Evolutionary conservation across 2,329 filamentous ascomycete species (phyloP).

Genomic region (Alternaria brassicae): DNA sequence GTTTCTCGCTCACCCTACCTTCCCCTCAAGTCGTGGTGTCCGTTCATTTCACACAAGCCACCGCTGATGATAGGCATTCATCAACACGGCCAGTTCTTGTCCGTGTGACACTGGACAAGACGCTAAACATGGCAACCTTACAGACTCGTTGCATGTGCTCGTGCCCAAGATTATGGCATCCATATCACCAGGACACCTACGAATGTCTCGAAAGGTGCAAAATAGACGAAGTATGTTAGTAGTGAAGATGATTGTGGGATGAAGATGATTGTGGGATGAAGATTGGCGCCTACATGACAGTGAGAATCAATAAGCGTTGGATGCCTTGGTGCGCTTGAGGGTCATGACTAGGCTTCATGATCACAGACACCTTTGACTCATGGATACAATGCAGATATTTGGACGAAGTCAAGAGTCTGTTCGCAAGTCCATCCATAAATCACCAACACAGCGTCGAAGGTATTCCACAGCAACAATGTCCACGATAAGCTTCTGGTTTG

Average conservation of each 20-base stretch:
- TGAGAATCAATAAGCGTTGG: constrained; percentile 7
- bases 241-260: background rate
- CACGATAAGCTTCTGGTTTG: background rate
- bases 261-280: background rate
- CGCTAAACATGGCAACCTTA: background rate
- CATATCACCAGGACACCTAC: background rate
- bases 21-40: background rate
- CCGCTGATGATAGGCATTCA: background rate
- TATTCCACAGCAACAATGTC: background rate
- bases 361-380: background rate
- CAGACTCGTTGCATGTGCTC: background rate
- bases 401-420: background rate
- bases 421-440: background rate
- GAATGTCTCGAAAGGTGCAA: background rate
- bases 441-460: background rate
- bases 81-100: background rate
- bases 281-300: background rate
- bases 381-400: background rate
- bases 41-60: background rate
- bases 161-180: background rate
- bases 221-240: background rate
- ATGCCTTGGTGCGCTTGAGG: background rate
- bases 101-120: background rate
- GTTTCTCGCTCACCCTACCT: background rate
- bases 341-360: too few species aligned